Evolutionary conservation across 2,329 filamentous ascomycete genomes (phyloP).

Genomic region (Aspergillus pseudotamarii): DNA sequence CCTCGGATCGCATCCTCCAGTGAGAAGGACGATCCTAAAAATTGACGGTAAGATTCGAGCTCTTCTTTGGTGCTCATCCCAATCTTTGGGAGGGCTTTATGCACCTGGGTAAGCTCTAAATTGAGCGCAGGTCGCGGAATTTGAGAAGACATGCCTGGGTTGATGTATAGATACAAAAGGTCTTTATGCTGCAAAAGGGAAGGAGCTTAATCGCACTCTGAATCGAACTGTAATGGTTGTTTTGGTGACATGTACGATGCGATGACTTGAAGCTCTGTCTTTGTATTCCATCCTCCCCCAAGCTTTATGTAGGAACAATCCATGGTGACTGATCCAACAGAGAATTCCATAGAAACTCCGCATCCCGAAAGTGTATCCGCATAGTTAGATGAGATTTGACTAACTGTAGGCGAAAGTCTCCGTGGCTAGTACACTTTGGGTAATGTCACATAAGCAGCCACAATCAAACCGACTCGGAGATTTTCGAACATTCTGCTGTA

Average conservation of each 20-base stretch:
- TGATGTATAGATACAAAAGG: neutral
- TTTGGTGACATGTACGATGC: neutral
- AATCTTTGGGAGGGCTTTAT: neutral
- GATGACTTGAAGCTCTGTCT: neutral
- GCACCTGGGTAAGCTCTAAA: neutral
- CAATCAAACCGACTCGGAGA: no score
- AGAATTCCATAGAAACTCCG: neutral
- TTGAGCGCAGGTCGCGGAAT: neutral
- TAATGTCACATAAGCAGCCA: neutral
- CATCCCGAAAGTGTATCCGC: neutral
- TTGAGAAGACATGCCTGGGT: neutral
- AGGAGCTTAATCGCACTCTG: neutral
- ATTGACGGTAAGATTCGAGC: conserved; percentile 1
- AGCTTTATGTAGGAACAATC: neutral
- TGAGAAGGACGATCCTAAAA: neutral
- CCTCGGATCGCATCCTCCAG: conserved; percentile 6
- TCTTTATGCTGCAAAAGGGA: neutral
- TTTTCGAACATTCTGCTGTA: no score
- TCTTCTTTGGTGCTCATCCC: conserved; percentile 1
- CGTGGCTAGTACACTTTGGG: neutral
- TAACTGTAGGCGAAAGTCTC: neutral
- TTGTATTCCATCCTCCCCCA: neutral
- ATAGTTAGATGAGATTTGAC: neutral
- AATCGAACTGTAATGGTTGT: neutral
- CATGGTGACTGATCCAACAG: neutral